Base-by-base conservation (phyloP, 805 yeast genomes). In the Schwanniomyces pseudopolymorphus region DNA sequence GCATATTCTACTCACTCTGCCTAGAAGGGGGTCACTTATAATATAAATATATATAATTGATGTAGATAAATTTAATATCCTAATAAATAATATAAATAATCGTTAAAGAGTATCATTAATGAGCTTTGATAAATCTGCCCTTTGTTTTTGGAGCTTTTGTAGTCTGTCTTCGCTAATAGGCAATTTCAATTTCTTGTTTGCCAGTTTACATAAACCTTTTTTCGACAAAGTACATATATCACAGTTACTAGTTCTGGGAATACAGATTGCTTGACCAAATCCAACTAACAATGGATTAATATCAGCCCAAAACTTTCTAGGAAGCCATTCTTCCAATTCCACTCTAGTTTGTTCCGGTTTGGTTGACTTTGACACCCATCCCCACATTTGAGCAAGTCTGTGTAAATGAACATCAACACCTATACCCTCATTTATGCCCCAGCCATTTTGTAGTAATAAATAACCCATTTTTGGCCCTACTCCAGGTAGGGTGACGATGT, bases 401-500 rank as follows among this genome's bases (percentile, higher is more conserved):
- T 87, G 91, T 44, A 91, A 81, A 63, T 91, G 98, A 2, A 89
- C 91, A 61, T 91, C 98, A 9, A 91, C 97, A 7, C 97, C 97
- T n/a, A 91, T 88, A 0, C 97, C 97, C 11, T 73, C 69, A 44
- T 76, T 83, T 48, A 84, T 70, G 36, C 74, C 70, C 97, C 97
- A 90, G 0, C 94, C 96, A 35, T 81, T 78, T 57, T 89, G 96
- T 48, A 89, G 69, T 1, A 91, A 74, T 33, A 91, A 66, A 60
- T 79, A 86, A 0, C 95, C 96, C 98, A 91, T 91, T 62, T 91
- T 91, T 7, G 96, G 96, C 0, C 98, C 98, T 2, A 91, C 96
- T 0, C 98, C 98, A 0, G 97, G 97, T 26, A 91, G 68, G 0
- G 77, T 64, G 4, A 79, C 73, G 43, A 91, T 73, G 0, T 84